Conservation (phyloP, 257 asterid genomes). For the Galeopsis tetrahit region DNA sequence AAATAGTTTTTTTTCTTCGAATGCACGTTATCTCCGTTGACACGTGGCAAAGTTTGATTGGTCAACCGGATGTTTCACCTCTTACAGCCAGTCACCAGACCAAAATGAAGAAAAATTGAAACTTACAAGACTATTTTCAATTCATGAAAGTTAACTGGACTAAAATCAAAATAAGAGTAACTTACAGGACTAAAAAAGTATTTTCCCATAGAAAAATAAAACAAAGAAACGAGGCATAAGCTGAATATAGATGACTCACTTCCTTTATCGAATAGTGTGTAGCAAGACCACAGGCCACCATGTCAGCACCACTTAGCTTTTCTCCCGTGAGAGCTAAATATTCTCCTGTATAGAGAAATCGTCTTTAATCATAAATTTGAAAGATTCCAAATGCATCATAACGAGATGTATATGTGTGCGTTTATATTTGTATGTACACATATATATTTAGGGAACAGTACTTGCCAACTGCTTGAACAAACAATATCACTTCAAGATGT, state of each 20-base stretch:
- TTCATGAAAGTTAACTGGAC: too few relatives aligned
- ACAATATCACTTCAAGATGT: constrained; percentile 23
- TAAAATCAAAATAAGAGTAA: too few relatives aligned
- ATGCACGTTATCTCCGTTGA: too few relatives aligned
- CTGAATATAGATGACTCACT: constrained; percentile 48
- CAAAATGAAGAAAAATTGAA: too few relatives aligned
- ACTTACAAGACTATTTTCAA: too few relatives aligned
- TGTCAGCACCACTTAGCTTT: constrained; percentile 84
- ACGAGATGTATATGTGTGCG: not conserved
- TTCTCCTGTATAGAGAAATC: constrained; percentile 68
- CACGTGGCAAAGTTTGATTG: too few relatives aligned
- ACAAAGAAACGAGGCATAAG: constrained; percentile 11
- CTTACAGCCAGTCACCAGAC: too few relatives aligned
- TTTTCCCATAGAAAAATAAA: not conserved
- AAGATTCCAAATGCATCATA: not conserved
- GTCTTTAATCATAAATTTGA: not conserved
- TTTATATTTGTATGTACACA: not conserved
- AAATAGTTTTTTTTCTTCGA: too few relatives aligned
- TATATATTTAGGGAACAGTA: not conserved
- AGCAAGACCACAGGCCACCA: constrained; percentile 96
- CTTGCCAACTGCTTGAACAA: not conserved
- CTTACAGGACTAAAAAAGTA: too few relatives aligned
- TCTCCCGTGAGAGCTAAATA: constrained; percentile 94
- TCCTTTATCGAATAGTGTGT: constrained; percentile 83
- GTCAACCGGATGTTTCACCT: too few relatives aligned